Base-by-base conservation (phyloP, 345 rosid species). In the Salix caprea region DNA sequence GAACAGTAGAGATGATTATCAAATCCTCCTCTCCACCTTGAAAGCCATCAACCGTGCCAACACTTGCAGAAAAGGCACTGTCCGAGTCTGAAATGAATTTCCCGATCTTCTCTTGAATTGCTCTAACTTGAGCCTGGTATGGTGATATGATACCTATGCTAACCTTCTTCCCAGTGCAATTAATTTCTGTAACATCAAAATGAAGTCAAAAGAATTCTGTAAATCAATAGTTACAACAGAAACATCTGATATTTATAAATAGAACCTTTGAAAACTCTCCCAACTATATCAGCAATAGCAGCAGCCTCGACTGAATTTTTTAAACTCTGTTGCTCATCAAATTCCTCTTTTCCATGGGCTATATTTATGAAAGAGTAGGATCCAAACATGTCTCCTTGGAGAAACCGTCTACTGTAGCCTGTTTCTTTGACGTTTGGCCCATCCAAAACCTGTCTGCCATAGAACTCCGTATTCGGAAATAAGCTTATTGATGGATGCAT, bases 1-100 rank as follows among this genome's bases (percentile, higher is more conserved):
- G 78, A 15, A 88, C 88, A 21, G 91, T 86, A 21, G 91, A 88
- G n/a, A 88, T 58, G 36, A 88, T 86, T 12, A 88, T 81, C 39
- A 88, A 81, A 56, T 88, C 91, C 67, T 86, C 87, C 89, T 15
- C 89, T 11, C 5, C 86, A 0, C 88, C 89, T 80, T 88, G 89
- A 78, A 88, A 85, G 4, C 89, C 89, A 78, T 88, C 91, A 30
- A 88, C 83, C 0, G 89, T 82, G 14, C 83, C 60, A 16, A 88
- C 82, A 46, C 61, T 82, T 60, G 82, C 74, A 42, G 85, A 36
- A 77, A 88, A 84, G 14, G 19, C 52, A 26, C 65, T 76, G 30
- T 34, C 67, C 24, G 26, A 18, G 6, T 19, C n/a, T n/a, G 13
- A 40, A 52, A 12, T 82, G 73, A 65, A 46, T 73, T 42, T 56